A percentile compares a stretch with the other conserved stretches of the same genome.
Conservation (phyloP, 148 eudicot species). For the Diospyros kaki region DNA sequence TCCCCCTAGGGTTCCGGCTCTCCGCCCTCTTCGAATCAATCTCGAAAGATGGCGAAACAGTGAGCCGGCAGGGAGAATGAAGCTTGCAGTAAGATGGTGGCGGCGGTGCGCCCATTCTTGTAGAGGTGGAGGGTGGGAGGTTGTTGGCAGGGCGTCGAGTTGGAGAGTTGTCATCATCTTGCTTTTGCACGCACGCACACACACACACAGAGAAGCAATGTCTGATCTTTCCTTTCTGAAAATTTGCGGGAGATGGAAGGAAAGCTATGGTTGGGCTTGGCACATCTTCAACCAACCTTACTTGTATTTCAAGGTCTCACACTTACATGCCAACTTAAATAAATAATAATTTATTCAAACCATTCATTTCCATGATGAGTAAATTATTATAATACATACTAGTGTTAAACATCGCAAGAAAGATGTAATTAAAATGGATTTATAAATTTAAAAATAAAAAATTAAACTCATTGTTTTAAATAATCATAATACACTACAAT, state of each 20-base stretch:
- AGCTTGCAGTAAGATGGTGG: slow-evolving; percentile 26
- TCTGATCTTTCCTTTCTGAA: slow-evolving; percentile 29
- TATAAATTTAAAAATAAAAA: too few relatives aligned
- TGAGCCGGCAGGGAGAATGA: slow-evolving; percentile 18
- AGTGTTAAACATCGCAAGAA: too few relatives aligned
- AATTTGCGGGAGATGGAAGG: slow-evolving; percentile 84
- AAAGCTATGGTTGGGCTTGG: slow-evolving; percentile 44
- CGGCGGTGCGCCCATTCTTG: slow-evolving; percentile 18
- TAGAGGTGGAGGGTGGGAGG: slow-evolving; percentile 11
- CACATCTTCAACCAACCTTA: slow-evolving; percentile 39
- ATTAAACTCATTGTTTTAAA: too few relatives aligned
- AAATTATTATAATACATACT: too few relatives aligned
- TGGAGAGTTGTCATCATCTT: slow-evolving; percentile 27
- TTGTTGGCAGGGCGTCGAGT: slow-evolving; percentile 24
- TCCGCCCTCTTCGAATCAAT: neutral
- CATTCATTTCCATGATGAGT: too few relatives aligned
- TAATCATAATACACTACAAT: too few relatives aligned
- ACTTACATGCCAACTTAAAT: too few relatives aligned
- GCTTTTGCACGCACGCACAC: slow-evolving; percentile 8
- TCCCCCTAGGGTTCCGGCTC: neutral
- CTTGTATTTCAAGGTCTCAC: neutral
- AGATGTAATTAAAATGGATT: too few relatives aligned
- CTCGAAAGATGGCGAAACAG: slow-evolving; percentile 5
- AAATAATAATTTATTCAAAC: too few relatives aligned
- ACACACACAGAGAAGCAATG: slow-evolving; percentile 45